phyloP scores from a whole-genome alignment of 2,329 filamentous ascomycete genomes.

The Verticillium nubilum region DNA sequence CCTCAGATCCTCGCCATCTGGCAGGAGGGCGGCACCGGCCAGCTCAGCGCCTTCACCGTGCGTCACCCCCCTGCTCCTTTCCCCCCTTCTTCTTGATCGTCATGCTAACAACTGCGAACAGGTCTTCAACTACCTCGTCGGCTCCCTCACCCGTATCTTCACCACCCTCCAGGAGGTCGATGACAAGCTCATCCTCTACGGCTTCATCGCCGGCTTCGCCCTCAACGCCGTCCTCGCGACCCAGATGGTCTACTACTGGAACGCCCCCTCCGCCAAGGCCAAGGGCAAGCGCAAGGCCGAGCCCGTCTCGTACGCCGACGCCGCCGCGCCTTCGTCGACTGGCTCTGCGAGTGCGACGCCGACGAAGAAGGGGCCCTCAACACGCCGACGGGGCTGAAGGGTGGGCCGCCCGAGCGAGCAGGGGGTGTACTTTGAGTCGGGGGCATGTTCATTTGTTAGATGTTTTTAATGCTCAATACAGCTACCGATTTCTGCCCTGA shows the following conservation, averaged over 20 bases:
- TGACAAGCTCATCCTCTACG: slow-evolving; percentile 92
- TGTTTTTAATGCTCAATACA: background rate
- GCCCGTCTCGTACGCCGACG: slow-evolving; percentile 13
- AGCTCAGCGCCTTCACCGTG: slow-evolving; percentile 94
- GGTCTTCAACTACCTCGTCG: slow-evolving; percentile 97
- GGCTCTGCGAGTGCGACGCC: slow-evolving; percentile 17
- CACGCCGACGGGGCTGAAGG: slow-evolving; percentile 34
- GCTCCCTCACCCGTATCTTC: slow-evolving; percentile 91
- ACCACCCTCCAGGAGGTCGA: slow-evolving; percentile 97
- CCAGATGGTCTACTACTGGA: slow-evolving; percentile 98
- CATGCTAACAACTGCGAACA: slow-evolving; percentile 28
- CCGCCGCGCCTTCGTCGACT: slow-evolving; percentile 16
- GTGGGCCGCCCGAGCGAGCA: background rate
- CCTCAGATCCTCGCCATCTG: slow-evolving; percentile 89
- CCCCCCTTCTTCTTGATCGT: background rate
- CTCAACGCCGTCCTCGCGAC: slow-evolving; percentile 81
- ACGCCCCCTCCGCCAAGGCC: slow-evolving; percentile 49
- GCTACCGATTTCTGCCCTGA: background rate
- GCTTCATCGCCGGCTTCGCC: slow-evolving; percentile 85
- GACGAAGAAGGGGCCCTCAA: slow-evolving; percentile 36
- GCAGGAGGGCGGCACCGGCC: slow-evolving; percentile 81
- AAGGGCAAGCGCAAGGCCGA: slow-evolving; percentile 32
- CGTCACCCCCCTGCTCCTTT: slow-evolving; percentile 27
- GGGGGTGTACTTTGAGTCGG: background rate
- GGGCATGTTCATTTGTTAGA: background rate